phyloP scores from a whole-genome alignment of 1,284 basidiomycete genomes.

The Ustilago crameri region DNA sequence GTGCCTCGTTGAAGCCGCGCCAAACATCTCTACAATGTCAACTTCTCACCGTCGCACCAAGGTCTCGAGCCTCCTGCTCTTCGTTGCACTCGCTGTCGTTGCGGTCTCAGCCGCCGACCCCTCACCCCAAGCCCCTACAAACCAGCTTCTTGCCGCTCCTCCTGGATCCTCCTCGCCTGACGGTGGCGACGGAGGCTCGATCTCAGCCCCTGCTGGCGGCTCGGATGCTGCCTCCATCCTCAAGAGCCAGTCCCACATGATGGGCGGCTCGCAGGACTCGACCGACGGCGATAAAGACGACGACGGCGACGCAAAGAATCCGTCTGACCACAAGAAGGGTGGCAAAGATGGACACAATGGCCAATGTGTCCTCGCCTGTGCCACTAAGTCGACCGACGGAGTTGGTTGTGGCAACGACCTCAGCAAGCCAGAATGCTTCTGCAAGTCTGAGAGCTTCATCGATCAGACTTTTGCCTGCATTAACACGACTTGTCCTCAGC shows the following conservation, averaged over 20 bases:
- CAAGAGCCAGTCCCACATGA: constrained; percentile 6
- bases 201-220: constrained; percentile 27
- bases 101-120: constrained; percentile 3
- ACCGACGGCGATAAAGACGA: constrained; percentile 25
- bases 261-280: constrained; percentile 25
- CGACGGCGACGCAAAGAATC: neutral
- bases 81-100: constrained; percentile 6
- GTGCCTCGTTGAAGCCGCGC: neutral
- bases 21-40: neutral
- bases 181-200: constrained; percentile 16
- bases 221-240: constrained; percentile 25
- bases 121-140: neutral
- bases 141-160: constrained; percentile 10
- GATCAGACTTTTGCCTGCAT: constrained; percentile 38
- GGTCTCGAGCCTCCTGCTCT: constrained; percentile 9
- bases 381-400: constrained; percentile 22
- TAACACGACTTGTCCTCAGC: constrained; percentile 45
- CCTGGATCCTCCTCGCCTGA: neutral
- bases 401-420: constrained; percentile 41
- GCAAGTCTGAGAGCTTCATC: constrained; percentile 34
- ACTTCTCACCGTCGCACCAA: neutral
- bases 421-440: constrained; percentile 44
- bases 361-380: constrained; percentile 34
- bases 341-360: constrained; percentile 17
- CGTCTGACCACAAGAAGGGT: neutral